Evolutionary conservation across 2,329 filamentous ascomycete genomes (phyloP).

Genomic region (Thielaviopsis ethacetica): DNA sequence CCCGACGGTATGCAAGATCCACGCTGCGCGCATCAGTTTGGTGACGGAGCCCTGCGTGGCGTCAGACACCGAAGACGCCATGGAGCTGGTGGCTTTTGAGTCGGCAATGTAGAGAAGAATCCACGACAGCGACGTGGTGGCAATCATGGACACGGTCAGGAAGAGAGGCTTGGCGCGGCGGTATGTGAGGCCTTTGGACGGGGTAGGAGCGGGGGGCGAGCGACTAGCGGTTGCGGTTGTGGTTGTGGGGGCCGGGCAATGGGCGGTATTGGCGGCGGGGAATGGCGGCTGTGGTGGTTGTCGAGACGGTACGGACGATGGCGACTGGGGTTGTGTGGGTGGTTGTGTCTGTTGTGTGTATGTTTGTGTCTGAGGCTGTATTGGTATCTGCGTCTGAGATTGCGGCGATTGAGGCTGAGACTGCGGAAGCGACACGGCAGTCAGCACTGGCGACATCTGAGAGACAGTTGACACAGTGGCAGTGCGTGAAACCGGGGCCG

Average conservation of each 20-base stretch:
- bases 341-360: not conserved
- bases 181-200: slow-evolving; percentile 1
- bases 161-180: slow-evolving; percentile 9
- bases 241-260: too few relatives aligned
- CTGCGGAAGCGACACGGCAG: not conserved
- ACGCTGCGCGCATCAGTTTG: slow-evolving; percentile 7
- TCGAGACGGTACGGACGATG: too few relatives aligned
- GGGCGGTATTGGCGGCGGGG: too few relatives aligned
- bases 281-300: too few relatives aligned
- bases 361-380: not conserved
- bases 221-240: not conserved
- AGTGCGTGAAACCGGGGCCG: not conserved
- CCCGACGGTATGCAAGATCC: slow-evolving; percentile 10
- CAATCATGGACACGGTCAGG: slow-evolving; percentile 1
- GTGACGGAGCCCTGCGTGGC: not conserved
- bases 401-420: not conserved
- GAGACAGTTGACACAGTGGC: not conserved
- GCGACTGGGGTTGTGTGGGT: not conserved
- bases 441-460: not conserved
- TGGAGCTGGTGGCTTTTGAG: not conserved
- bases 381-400: not conserved
- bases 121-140: slow-evolving; percentile 10
- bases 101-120: slow-evolving; percentile 6
- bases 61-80: slow-evolving; percentile 2
- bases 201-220: too few relatives aligned